Base-by-base conservation (phyloP, 176 grass and related monocot genomes). In the Oryza longistaminata region DNA sequence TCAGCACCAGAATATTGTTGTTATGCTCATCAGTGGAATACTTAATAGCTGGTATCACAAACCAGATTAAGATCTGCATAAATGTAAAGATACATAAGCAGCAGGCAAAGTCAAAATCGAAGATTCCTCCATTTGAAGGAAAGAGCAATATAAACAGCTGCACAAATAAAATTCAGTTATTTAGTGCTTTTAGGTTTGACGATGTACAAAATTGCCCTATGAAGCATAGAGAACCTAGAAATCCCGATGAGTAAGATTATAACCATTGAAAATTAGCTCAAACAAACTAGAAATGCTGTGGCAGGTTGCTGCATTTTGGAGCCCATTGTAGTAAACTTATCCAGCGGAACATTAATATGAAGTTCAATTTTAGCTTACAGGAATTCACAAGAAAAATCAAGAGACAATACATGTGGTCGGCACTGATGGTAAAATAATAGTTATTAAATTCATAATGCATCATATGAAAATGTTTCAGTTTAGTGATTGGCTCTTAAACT, bases 61-160 rank as follows among this genome's bases (percentile, higher is more conserved):
- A 81, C 96, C 96, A 99, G 64, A 99, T 86, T 73, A 99, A 83
- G 66, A 99, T 89, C 96, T 99, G 91, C 67, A 90, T 9, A 77
- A 46, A 78, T 35, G 82, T 78, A 82, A 85, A 86, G 12, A 81
- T 25, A 80, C 58, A 27, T 60, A 76, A 87, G 76, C 84, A 77
- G 49, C n/a, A 86, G 31, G 40, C 26, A 79, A n/a, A 71, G n/a
- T 44, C 14, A 17, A 58, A 68, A 40, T 12, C 46, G 34, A 31
- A 21, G 9, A 33, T 77, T 17, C 7, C 33, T 76, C n/a, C 44
- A 35, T n/a, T 78, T n/a, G 27, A 78, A 76, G 45, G 46, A 53
- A 52, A 53, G 34, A 55, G 5, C 79, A 39, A n/a, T 29, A 33
- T n/a, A 33, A 6, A 33, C 27, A 75, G 10, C 2, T 78, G 17